Conservation (phyloP, 129 eudicot genomes). For the Centrapalus pauciflorus region DNA sequence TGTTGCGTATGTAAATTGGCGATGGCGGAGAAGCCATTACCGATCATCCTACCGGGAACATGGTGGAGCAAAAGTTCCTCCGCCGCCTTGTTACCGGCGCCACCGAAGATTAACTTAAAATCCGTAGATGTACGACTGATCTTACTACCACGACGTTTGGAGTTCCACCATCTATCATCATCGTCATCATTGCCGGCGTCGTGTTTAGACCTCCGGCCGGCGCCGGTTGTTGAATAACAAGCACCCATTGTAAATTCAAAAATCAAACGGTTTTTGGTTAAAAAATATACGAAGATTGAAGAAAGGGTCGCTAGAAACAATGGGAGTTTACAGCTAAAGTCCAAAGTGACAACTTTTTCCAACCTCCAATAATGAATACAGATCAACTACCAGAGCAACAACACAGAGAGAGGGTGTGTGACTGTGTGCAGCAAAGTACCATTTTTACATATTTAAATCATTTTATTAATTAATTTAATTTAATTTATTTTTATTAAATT, state of each 20-base stretch:
- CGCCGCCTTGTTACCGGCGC: too few relatives aligned
- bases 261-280: not conserved
- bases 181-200: not conserved
- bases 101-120: not conserved
- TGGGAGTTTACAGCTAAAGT: conserved; percentile 14
- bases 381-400: conserved; percentile 20
- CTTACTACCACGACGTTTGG: not conserved
- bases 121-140: not conserved
- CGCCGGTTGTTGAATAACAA: conserved; percentile 19
- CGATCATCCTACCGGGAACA: conserved; percentile 2
- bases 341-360: conserved; percentile 21
- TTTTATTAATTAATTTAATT: too few relatives aligned
- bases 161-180: not conserved
- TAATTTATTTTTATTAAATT: too few relatives aligned
- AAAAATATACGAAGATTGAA: not conserved
- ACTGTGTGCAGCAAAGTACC: not conserved
- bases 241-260: conserved; percentile 13
- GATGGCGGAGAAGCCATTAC: conserved; percentile 1
- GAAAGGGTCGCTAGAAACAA: not conserved
- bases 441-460: too few relatives aligned
- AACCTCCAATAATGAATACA: conserved; percentile 18
- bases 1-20: conserved; percentile 46
- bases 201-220: not conserved
- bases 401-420: not conserved
- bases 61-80: not conserved